phyloP scores from a whole-genome alignment of 108 stramenopile species.

The Seminavis robusta region DNA sequence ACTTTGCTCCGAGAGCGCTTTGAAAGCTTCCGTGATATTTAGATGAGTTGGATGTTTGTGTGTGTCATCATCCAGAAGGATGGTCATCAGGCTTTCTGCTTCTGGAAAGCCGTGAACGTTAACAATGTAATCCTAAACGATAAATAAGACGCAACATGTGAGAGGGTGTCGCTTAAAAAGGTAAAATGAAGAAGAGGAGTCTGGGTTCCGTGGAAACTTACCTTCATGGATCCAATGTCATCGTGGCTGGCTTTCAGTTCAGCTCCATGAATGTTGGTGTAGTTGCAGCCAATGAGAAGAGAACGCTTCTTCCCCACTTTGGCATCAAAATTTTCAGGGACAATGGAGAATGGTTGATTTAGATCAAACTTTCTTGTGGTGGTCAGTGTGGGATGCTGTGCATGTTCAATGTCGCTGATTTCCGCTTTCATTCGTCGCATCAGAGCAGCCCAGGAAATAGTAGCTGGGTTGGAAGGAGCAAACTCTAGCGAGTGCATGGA shows the following conservation, averaged over 20 bases:
- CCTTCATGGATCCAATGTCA: constrained; percentile 82
- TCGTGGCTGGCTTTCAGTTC: constrained; percentile 81
- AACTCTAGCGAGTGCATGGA: constrained; percentile 39
- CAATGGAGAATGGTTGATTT: constrained; percentile 62
- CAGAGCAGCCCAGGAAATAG: constrained; percentile 69
- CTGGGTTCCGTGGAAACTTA: constrained; percentile 6
- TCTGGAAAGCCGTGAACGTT: constrained; percentile 86
- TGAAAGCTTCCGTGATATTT: constrained; percentile 80
- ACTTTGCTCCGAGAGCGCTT: constrained; percentile 63
- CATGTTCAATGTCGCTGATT: constrained; percentile 75
- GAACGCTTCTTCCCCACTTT: constrained; percentile 60
- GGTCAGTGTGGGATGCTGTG: constrained; percentile 68
- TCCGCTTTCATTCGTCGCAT: constrained; percentile 82
- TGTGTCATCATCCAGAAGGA: constrained; percentile 72
- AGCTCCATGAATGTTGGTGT: constrained; percentile 50
- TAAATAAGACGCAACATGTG: neutral
- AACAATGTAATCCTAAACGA: constrained; percentile 69
- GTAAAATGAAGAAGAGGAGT: neutral
- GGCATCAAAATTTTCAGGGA: constrained; percentile 64
- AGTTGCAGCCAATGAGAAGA: constrained; percentile 84
- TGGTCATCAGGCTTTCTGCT: constrained; percentile 59
- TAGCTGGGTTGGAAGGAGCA: constrained; percentile 23
- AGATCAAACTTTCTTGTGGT: constrained; percentile 73
- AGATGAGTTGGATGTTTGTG: constrained; percentile 68
- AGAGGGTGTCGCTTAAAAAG: neutral